Evolutionary conservation across 768 basidiomycete species (phyloP).

Genomic region (Russula compacta): DNA sequence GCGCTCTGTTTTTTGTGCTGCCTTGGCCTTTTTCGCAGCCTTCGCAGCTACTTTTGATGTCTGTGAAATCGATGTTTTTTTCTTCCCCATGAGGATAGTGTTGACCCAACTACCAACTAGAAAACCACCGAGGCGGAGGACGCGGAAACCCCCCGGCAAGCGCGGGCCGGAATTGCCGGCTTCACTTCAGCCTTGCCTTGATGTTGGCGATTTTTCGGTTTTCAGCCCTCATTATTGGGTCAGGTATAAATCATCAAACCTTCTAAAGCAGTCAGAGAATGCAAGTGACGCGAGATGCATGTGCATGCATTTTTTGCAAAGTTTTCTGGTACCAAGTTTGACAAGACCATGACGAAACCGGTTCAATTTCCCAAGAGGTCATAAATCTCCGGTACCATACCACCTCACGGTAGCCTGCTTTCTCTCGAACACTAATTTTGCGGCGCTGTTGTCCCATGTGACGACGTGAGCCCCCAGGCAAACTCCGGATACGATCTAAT

Average conservation of each 20-base stretch:
- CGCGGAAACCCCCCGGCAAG: not conserved
- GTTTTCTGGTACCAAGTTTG: not conserved
- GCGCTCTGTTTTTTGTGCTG: slow-evolving; percentile 55
- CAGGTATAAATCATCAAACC: not conserved
- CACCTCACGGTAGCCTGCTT: not conserved
- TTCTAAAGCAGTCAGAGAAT: not conserved
- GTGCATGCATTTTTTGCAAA: not conserved
- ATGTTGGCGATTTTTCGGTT: not conserved
- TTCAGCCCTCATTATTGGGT: not conserved
- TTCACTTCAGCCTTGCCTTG: not conserved
- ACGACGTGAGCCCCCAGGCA: not conserved
- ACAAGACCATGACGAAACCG: not conserved
- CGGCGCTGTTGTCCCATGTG: not conserved
- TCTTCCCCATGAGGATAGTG: slow-evolving; percentile 39
- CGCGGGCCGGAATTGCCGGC: not conserved
- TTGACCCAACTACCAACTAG: not conserved
- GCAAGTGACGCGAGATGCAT: not conserved
- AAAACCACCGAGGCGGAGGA: not conserved
- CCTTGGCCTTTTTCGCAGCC: slow-evolving; percentile 59
- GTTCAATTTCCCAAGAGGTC: not conserved
- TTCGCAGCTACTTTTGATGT: slow-evolving; percentile 37
- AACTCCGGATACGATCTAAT: not conserved
- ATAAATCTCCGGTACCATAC: not conserved
- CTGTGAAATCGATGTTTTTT: slow-evolving; percentile 33
- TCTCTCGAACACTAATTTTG: not conserved